A percentile compares a stretch with the other conserved stretches of the same genome.
These are phyloP conservation scores for Coprinopsis strossmayeri DNA, from an alignment of 768 basidiomycete genomes.

Conservation along the genomic window DNA sequence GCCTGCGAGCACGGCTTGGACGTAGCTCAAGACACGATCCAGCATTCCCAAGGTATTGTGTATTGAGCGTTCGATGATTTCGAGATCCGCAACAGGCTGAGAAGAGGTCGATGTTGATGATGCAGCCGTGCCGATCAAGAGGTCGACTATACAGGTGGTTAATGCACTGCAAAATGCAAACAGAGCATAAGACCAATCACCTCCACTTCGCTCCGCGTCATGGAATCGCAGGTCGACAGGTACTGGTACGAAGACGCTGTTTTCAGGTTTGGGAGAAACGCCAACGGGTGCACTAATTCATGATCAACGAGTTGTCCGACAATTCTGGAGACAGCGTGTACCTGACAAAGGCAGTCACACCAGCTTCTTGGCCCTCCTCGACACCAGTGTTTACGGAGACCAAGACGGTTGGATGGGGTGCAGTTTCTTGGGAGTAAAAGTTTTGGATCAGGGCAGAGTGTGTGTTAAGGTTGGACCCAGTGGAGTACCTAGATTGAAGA, in stretches of 20 bases:
- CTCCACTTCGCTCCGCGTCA: conserved; percentile 76
- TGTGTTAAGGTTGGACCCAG: conserved; percentile 84
- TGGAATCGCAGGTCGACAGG: conserved; percentile 82
- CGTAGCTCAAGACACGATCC: conserved; percentile 80
- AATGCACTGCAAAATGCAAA: neutral
- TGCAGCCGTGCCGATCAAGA: conserved; percentile 49
- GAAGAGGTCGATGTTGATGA: conserved; percentile 39
- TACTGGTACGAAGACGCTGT: conserved; percentile 90
- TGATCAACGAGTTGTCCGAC: neutral
- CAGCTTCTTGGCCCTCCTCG: conserved; percentile 53
- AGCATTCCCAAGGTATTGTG: conserved; percentile 68
- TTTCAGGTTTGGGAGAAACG: conserved; percentile 84
- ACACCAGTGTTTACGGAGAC: conserved; percentile 85
- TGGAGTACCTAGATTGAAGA: conserved; percentile 70
- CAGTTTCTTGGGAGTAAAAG: conserved; percentile 91
- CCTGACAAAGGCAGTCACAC: conserved; percentile 87
- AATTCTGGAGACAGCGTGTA: too few species aligned
- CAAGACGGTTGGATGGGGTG: conserved; percentile 85
- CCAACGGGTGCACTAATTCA: conserved; percentile 59
- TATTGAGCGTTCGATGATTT: conserved; percentile 71
- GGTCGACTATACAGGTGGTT: conserved; percentile 54
- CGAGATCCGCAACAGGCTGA: conserved; percentile 63
- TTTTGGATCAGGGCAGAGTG: conserved; percentile 97
- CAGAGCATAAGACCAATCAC: conserved; percentile 40
- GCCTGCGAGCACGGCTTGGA: conserved; percentile 74